Percentiles rank a stretch among this genome's conserved stretches.
These are phyloP conservation scores for Globisporangium abappressorium DNA, from an alignment of 352 stramenopile species.

Conservation along the genomic window DNA sequence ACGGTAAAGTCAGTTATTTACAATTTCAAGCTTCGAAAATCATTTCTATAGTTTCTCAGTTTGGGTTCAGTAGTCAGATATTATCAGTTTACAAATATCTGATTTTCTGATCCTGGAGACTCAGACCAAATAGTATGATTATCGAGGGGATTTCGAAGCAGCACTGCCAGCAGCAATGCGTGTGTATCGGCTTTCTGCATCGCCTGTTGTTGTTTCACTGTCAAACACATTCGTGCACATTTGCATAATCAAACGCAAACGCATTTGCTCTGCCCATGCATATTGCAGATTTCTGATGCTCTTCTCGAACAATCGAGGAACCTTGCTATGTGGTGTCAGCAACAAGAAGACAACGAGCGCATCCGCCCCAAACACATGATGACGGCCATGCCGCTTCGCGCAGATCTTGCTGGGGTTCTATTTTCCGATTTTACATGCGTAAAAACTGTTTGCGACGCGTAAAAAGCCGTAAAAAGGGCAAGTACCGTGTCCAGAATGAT, in stretches of 20 bases:
- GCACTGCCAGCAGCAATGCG: too few species aligned
- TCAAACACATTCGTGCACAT: not conserved
- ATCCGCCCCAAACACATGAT: not conserved
- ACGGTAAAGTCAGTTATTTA: not conserved
- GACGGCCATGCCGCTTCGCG: not conserved
- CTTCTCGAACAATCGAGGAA: not conserved
- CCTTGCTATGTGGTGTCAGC: not conserved
- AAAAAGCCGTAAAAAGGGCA: conserved; percentile 4
- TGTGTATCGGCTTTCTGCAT: too few species aligned
- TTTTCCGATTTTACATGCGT: conserved; percentile 2
- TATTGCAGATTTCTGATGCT: not conserved
- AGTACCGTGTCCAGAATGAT: not conserved
- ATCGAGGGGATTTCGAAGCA: not conserved
- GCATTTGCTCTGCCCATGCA: not conserved
- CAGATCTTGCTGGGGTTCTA: not conserved
- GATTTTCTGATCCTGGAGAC: not conserved
- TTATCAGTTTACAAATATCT: not conserved
- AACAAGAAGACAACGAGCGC: not conserved
- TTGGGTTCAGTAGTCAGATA: not conserved
- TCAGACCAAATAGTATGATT: not conserved
- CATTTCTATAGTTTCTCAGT: not conserved
- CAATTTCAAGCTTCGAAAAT: not conserved
- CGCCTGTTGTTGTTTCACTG: not conserved
- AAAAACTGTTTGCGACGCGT: not conserved
- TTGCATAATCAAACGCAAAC: not conserved